Conservation (phyloP, 441 rosid species). For the Erodium trifolium region DNA sequence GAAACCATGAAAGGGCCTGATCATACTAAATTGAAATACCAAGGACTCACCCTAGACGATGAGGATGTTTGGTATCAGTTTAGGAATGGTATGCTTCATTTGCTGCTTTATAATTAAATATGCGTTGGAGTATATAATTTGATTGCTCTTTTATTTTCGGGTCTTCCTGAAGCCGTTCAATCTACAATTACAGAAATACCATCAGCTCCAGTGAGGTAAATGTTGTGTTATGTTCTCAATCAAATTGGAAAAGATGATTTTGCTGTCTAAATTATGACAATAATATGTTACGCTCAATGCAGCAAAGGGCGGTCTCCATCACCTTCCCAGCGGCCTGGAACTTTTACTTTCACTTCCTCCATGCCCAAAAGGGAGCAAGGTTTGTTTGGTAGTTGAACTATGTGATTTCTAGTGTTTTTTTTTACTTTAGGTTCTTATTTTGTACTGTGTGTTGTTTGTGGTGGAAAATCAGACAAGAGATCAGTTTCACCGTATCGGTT, state of each 20-base stretch:
- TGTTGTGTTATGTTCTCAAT: neutral
- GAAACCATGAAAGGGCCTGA: slow-evolving; percentile 52
- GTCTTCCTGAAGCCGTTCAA: slow-evolving; percentile 50
- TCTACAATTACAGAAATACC: slow-evolving; percentile 65
- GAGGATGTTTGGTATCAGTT: slow-evolving; percentile 85
- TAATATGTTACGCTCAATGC: slow-evolving; percentile 14
- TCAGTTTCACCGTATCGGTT: slow-evolving; percentile 63
- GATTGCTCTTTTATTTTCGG: slow-evolving; percentile 14
- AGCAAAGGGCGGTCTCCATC: slow-evolving; percentile 63
- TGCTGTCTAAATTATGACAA: neutral
- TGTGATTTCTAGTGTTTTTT: no score
- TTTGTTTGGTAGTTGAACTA: slow-evolving; percentile 12
- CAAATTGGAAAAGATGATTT: neutral
- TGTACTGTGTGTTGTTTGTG: neutral
- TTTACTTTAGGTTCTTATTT: no score
- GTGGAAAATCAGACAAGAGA: slow-evolving; percentile 46
- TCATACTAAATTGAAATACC: slow-evolving; percentile 48
- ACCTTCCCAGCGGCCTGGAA: slow-evolving; percentile 51
- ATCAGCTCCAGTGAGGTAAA: slow-evolving; percentile 42
- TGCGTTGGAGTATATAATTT: slow-evolving; percentile 11
- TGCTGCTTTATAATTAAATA: neutral
- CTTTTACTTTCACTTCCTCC: slow-evolving; percentile 65
- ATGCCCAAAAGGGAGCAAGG: slow-evolving; percentile 53
- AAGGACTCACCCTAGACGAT: slow-evolving; percentile 70
- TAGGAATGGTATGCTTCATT: slow-evolving; percentile 44